Base-by-base conservation (phyloP, 371 early-diverging fungal genomes). In the Mortierella sp. region DNA sequence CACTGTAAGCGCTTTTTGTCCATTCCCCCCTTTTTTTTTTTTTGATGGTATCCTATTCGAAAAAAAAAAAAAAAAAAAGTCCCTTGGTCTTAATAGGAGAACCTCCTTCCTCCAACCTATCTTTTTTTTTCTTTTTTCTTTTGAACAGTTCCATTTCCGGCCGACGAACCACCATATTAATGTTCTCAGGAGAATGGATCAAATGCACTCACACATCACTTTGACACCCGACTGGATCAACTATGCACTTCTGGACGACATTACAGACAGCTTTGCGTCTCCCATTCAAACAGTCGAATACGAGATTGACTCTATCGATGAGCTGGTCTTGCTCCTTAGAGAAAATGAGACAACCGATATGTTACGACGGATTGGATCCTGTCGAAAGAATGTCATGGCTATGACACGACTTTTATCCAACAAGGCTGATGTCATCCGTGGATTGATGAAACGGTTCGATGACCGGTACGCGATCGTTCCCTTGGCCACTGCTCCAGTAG, bases 331-430 rank as follows among this genome's bases (percentile, higher is more conserved):
- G 60, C 92, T 96, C 19, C 85, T 97, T 21, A 91, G 91, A 59
- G 95, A 96, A 70, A 90, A 92, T 12, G 96, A 95, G 63, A 92
- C 94, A 66, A 85, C 86, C 1, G 97, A 96, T 67, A 94, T 96
- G 95, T 72, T 96, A 58, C 83, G 92, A 56, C 85, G 95, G 11
- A 95, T 96, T 65, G 96, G 95, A 23, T 87, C 90, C 21, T 92
- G 93, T 44, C 84, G 96, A 51, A 94, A 93, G 64, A 75, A 84
- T 1, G 93, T 94, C 65, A 90, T 90, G 86, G 74, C 84, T 26
- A 82, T 95, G 29, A 60, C 93, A 55, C 82, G 94, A 0, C 79
- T 96, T 23, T 72, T 96, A 11, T 79, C 75, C 14, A 84, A 88
- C 23, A 96, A 96, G 66, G 86, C 90, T 11, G 95, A 94, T 71